Base-by-base conservation (phyloP, 2,329 filamentous ascomycete genomes). In the Diplocarpon mali region DNA sequence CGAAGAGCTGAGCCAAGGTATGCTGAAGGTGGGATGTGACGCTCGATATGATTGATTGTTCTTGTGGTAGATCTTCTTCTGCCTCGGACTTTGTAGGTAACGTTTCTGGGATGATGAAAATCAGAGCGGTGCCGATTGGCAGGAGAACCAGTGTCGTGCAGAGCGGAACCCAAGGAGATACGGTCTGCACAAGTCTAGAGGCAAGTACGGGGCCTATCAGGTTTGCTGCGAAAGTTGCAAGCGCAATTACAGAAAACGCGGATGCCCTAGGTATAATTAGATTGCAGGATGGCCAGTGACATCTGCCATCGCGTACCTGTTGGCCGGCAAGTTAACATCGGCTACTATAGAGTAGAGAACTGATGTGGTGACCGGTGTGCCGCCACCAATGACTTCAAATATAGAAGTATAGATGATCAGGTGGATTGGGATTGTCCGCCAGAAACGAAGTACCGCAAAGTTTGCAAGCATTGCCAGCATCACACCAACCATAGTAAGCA, bases 281-380 rank as follows among this genome's bases (percentile, higher is more conserved):
- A 10, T 36, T 29, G 14, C 9, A 8, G n/a, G 16, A 7, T 6
- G 6, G 14, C 16, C 3, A 11, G 3, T 2, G 7, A 7, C 3
- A 17, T 5, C 12, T n/a, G 29, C 29, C 15, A 14, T 4, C 10
- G 28, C 17, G 16, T 30, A 35, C 42, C 42, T 39, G 29, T 44
- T 15, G 24, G 29, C 42, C 14, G 28, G 30, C 15, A 36, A 16
- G 16, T 44, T 30, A 27, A 44, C 42, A 32, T 44, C 42, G 16
- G 35, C 42, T 24, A 35, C 42, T 24, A 44, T 38, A 2, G 42
- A 38, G 27, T 44, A 44, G 3, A 44, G 24, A 14, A 44, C 36
- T 7, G 42, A 35, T 17, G 39, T 17, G 3, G 39, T 9, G n/a
- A 44, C 35, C 2, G 37, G 35, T 13, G 28, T 38, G n/a, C 42